Evolutionary conservation across 1,139 yeast genomes (phyloP), one percentile per base, ranked within the genome.

Genomic region (Yamadazyma sp.): DNA sequence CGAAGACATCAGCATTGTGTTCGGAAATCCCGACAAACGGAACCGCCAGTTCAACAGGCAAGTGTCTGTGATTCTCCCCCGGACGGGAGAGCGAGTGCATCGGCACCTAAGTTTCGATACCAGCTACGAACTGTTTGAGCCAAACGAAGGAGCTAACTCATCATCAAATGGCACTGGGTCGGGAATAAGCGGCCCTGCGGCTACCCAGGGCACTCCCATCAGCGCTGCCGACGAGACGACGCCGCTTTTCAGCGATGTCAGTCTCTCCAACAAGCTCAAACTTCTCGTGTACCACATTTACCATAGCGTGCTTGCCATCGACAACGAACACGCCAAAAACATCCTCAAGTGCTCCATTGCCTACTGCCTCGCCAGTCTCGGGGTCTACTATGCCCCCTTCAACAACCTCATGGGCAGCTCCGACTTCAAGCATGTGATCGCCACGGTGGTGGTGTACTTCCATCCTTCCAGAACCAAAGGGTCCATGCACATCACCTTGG

Each of bases 391-490:
- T 50, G 68, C 79, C 0, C 64, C 76, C 2, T 69, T 87, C 33
- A 76, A 85, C 22, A 51, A 56, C 16, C 46, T 79, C 1, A 58
- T 86, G 38, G 95, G 95, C 0, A 58, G 66, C 30, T 75, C 87
- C 14, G 92, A 85, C 58, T 81, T 85, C 18, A 87, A 87, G 56
- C 96, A 87, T 61, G 75, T 86, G 51, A 81, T 84, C 6, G 88
- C 95, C 17, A 87, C 95, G 0, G 84, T 83, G 14, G 86, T 87
- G 1, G 94, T 87, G 2, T 87, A 87, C 58, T 87, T 87, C 65
- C 94, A 87, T 53, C 92, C 95, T 0, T 77, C 91, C 2, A 61
- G 95, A 38, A 75, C 94, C 1, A 77, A 79, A 41, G 96, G 96
- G 0, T 79, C 87, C 17, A 87, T 87, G 94, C 76, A 81, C 42